Base-by-base conservation (phyloP, 306 rosid genomes). In the Rosa persica region DNA sequence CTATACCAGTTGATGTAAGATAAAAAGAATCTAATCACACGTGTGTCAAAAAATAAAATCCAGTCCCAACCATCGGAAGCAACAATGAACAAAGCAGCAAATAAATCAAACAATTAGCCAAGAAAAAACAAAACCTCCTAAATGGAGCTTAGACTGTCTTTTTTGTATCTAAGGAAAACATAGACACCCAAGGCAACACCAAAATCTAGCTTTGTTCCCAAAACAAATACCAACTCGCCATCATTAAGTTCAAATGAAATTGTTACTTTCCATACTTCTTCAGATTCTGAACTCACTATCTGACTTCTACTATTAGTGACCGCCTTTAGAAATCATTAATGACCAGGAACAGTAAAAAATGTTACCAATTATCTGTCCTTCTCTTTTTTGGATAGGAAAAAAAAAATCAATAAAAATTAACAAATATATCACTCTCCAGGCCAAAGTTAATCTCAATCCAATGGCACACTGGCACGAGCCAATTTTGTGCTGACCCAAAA, bases 401-500 rank as follows among this genome's bases (percentile, higher is more conserved):
- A 58, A 23, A 57, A 30, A 30, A 0, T 30, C 36, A 30, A 30
- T 30, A n/a, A 8, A n/a, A 2, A n/a, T 1, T 10, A 58, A 22
- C 65, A 58, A 58, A 58, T 54, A 55, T 23, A 46, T 46, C 57
- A 23, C 19, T 70, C 42, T 25, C 39, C 15, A 70, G 52, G n/a
- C 23, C n/a, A 51, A 47, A 47, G 40, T 25, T 70, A 25, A 25
- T 25, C 40, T 15, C 60, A 72, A 72, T 34, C 64, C 30, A 49
- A 34, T 51, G 47, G 47, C 46, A 51, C 3, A 4, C 8, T 49
- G n/a, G n/a, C 55, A 16, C 5, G 20, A 34, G 30, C 54, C 30
- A 75, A 65, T 68, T 48, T 67, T 67, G 46, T 47, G 43, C 36
- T 30, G 3, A 75, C 46, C 76, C 69, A 75, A 76, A 74, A 75